Conservation (phyloP, 345 rosid species). For the Ceriops tagal region DNA sequence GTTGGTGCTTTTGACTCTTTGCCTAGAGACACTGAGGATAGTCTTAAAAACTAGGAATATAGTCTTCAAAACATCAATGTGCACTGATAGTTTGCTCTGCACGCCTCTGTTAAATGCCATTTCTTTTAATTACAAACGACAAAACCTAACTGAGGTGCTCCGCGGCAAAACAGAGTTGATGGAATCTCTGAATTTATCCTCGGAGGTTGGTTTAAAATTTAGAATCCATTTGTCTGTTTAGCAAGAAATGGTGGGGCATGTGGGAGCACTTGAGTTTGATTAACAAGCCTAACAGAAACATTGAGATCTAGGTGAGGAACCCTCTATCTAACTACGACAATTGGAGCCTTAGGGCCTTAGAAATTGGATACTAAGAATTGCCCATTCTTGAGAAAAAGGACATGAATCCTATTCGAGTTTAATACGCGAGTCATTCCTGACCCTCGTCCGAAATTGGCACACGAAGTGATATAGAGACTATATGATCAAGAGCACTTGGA, state of each 20-base stretch:
- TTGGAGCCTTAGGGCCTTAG: neutral
- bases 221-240: constrained; percentile 7
- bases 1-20: neutral
- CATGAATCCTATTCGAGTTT: no score
- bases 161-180: constrained; percentile 16
- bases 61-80: constrained; percentile 1
- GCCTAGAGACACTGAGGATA: neutral
- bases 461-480: no score
- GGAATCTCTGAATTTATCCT: constrained; percentile 22
- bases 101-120: neutral
- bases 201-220: neutral
- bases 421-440: no score
- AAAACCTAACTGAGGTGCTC: constrained; percentile 20
- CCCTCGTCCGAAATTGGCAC: no score
- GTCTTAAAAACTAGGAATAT: neutral
- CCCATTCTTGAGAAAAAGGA: neutral
- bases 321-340: neutral
- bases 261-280: constrained; percentile 20
- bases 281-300: neutral
- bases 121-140: neutral
- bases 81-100: neutral
- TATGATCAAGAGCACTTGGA: no score
- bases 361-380: neutral
- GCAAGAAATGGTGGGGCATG: constrained; percentile 14
- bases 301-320: neutral